phyloP scores from a whole-genome alignment of 345 rosid genomes.

The Triadica sebifera region DNA sequence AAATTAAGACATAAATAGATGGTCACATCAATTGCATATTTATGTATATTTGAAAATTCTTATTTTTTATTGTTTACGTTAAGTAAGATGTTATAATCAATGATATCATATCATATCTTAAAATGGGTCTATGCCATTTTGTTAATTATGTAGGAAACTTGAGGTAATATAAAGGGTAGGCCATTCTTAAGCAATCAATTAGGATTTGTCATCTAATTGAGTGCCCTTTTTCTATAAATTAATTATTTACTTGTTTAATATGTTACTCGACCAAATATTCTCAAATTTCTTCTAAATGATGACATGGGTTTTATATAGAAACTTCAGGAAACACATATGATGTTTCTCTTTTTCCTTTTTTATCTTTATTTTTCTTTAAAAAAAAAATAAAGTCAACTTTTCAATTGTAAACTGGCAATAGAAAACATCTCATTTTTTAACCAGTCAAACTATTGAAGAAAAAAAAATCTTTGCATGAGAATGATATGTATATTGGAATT shows the following conservation, averaged over 20 bases:
- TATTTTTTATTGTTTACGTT: not conserved
- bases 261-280: not conserved
- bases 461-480: no score
- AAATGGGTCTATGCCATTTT: not conserved
- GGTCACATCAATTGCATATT: constrained; percentile 13
- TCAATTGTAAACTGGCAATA: no score
- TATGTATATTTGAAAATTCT: not conserved
- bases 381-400: no score
- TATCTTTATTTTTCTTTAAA: no score
- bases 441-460: no score
- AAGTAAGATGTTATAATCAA: constrained; percentile 9
- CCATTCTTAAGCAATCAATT: not conserved
- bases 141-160: not conserved
- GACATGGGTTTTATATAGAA: not conserved
- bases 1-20: not conserved
- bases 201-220: not conserved
- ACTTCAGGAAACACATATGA: not conserved
- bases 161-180: not conserved
- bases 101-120: constrained; percentile 3
- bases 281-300: not conserved
- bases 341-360: no score
- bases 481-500: no score
- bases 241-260: not conserved
- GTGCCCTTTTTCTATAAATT: not conserved
- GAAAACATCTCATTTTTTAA: no score